Evolutionary conservation across 164 flowering plant species (phyloP).

Genomic region (Pachysandra terminalis): DNA sequence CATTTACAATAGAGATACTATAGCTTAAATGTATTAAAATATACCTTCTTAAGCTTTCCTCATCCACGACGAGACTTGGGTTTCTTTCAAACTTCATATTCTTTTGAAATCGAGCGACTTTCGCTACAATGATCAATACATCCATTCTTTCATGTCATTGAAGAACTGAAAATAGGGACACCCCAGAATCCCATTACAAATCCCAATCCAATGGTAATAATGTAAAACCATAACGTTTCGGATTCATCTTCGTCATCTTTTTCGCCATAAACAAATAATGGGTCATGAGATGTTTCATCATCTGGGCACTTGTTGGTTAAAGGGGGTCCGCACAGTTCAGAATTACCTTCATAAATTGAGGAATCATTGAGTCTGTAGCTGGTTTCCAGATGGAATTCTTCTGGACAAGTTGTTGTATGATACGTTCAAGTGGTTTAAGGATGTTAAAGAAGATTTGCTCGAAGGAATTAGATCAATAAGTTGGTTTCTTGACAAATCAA

Average conservation of each 20-base stretch:
- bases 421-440: background rate
- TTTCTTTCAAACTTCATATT: background rate
- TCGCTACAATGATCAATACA: no score
- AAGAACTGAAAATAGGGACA: background rate
- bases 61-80: no score
- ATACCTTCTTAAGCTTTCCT: background rate
- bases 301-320: background rate
- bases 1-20: no score
- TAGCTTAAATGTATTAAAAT: no score
- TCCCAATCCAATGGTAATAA: background rate
- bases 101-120: background rate
- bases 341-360: background rate
- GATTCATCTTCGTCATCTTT: background rate
- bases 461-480: background rate
- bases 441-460: background rate
- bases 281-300: background rate
- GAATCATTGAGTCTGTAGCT: background rate
- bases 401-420: background rate
- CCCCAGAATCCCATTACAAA: conserved; percentile 6
- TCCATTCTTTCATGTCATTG: no score
- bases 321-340: conserved; percentile 5
- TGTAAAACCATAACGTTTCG: background rate
- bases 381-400: background rate
- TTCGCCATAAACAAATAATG: background rate
- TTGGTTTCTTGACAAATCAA: background rate